Base-by-base conservation (phyloP, 495 filamentous ascomycete genomes). In the Xylaria cubensis region DNA sequence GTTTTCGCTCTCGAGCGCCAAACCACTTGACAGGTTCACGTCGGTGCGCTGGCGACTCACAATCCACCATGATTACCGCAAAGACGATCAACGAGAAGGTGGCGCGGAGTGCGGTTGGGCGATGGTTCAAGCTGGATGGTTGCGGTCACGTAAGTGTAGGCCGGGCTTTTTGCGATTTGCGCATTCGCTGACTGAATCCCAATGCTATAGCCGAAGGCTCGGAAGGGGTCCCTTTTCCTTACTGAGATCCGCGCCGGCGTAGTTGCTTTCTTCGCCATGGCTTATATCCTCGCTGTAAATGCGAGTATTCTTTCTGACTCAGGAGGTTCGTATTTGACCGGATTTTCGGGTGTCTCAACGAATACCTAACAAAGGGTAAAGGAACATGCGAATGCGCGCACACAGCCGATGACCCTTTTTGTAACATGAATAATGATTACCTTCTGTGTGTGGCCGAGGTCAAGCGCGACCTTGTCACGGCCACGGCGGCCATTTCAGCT, bases 261-360 rank as follows among this genome's bases (percentile, higher is more conserved):
- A 2, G 92, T 92, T 41, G 92, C 93, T 61, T 94, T 95, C 85
- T 94, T 94, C 82, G 92, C 92, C 74, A 95, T 95, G 93, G 92
- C 93, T 76, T 90, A 91, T 77, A 92, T 93, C 77, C 88, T 90
- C 67, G 85, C 87, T 41, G 90, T 92, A 74, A 94, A 93, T 81
- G 88, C 87, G 64, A 91, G 85, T 74, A 92, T 94, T 78, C 87
- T 90, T 66, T 84, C 90, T 64, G 84, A 86, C 61, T 80, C 74
- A 42, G 84, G 84, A 55, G 84, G 76, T 78, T 64, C 62, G 75
- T 72, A 65, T 53, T 53, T 58, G 21, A n/a, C 42, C 44, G 67
- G 9, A 34, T 17, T 39, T 46, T 26, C 19, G 39, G 26, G 7
- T 34, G 58, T 53, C 39, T 36, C 10, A 2, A 19, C 24, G 17